Evolutionary conservation across 2,329 filamentous ascomycete genomes (phyloP), one percentile per base, ranked within the genome.

Genomic region (Pseudogymnoascus sp.): DNA sequence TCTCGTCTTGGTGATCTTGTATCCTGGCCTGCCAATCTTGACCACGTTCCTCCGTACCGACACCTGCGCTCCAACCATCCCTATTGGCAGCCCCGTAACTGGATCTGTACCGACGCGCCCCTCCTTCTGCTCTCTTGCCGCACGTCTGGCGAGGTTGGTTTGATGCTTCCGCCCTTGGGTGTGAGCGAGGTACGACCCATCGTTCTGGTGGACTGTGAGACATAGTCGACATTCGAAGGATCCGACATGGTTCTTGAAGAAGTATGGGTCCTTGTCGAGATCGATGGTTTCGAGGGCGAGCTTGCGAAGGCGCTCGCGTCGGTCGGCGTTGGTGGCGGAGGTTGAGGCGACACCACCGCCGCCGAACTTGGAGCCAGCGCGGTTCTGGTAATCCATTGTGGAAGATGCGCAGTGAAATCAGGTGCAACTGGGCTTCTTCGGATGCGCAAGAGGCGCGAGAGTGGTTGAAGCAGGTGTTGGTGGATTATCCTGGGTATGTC

Each of bases 171-270:
- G 91, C 62, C 94, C 94, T 77, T 99, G 94, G 3, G 94, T 99
- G 77, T 99, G 94, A 1, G 94, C 94, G 67, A 99, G 91, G 76
- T 99, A 99, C 57, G 92, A 97, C 65, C 94, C 94, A 78, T 99
- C 94, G 74, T 99, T 99, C 72, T 99, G 94, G 81, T 99, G 94
- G 4, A 97, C 93, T 0, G 94, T 99, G 25, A 99, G 80, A 72
- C 94, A 99, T 39, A 99, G 88, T 30, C 94, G 90, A 75, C 94
- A 99, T 76, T 99, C 94, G 76, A 97, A 99, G 71, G 89, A 94
- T 71, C 94, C 94, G 70, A 97, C 90, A 76, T 99, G 93, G 80
- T 99, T 99, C 76, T 96, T 96, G 87, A 99, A 99, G 81, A 97
- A 97, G 83, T 97, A 99, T 0, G 94, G 94, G 78, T 99, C 94